These are phyloP conservation scores for Candida bentonensis DNA, from an alignment of 805 yeast genomes.

Conservation along the genomic window DNA sequence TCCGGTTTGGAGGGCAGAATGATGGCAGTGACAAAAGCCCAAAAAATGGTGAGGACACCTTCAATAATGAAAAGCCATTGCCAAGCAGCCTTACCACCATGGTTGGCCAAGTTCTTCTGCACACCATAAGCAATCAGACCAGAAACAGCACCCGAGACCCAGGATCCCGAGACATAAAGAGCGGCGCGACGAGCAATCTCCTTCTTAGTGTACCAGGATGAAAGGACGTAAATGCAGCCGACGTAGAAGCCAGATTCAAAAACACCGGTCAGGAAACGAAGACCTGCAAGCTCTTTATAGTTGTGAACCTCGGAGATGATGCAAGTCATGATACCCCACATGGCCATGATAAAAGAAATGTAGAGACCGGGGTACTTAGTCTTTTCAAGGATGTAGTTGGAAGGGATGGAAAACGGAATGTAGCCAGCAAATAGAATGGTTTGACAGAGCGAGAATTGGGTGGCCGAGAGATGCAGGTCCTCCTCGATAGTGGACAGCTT, in stretches of 20 bases:
- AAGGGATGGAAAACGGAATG: slow-evolving; percentile 26
- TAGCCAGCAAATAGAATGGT: slow-evolving; percentile 24
- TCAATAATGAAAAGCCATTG: slow-evolving; percentile 36
- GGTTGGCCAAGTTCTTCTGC: slow-evolving; percentile 31
- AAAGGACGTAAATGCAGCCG: slow-evolving; percentile 34
- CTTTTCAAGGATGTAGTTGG: slow-evolving; percentile 21
- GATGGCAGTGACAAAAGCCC: slow-evolving; percentile 31
- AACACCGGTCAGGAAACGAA: slow-evolving; percentile 33
- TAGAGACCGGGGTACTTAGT: slow-evolving; percentile 23
- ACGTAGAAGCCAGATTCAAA: slow-evolving; percentile 37
- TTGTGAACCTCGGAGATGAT: slow-evolving; percentile 25
- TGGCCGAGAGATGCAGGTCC: slow-evolving; percentile 26
- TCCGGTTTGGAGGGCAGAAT: slow-evolving; percentile 61
- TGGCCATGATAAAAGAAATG: slow-evolving; percentile 20
- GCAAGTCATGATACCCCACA: slow-evolving; percentile 23
- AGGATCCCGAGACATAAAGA: slow-evolving; percentile 36
- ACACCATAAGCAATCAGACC: slow-evolving; percentile 45
- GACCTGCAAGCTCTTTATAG: slow-evolving; percentile 30
- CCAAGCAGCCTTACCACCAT: slow-evolving; percentile 29
- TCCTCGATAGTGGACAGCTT: slow-evolving; percentile 29
- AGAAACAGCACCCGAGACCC: slow-evolving; percentile 36
- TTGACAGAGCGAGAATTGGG: slow-evolving; percentile 30
- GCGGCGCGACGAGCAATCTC: slow-evolving; percentile 38
- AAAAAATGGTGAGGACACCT: slow-evolving; percentile 33
- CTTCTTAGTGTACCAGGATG: slow-evolving; percentile 41